Evolutionary conservation across 768 basidiomycete species (phyloP).

Genomic region (Naganishia vaughanmartiniae): DNA sequence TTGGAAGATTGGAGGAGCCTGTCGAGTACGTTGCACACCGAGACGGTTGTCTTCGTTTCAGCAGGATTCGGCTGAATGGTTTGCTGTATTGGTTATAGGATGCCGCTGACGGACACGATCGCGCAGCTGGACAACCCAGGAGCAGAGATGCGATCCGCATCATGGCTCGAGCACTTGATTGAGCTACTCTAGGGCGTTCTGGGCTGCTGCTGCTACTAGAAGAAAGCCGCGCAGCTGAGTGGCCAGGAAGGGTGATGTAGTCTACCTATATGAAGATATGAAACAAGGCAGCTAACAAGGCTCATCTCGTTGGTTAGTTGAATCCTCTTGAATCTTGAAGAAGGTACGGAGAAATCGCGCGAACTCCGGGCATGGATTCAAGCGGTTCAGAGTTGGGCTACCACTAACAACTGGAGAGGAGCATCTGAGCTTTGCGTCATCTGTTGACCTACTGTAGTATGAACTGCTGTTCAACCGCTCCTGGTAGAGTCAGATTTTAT

Average conservation of each 20-base stretch:
- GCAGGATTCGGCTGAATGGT: slow-evolving; percentile 11
- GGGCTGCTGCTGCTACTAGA: too few relatives aligned
- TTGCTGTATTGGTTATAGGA: background rate
- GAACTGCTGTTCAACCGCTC: background rate
- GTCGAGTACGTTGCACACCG: background rate
- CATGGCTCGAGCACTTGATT: background rate
- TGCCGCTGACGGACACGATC: slow-evolving; percentile 14
- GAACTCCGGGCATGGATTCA: background rate
- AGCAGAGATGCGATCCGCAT: background rate
- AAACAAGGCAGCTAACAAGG: background rate
- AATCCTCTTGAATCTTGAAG: background rate
- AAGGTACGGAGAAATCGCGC: background rate
- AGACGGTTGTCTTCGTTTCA: slow-evolving; percentile 4
- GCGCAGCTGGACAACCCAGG: background rate
- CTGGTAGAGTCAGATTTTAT: background rate
- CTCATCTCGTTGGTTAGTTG: background rate
- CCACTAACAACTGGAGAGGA: too few relatives aligned
- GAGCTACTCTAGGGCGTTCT: background rate
- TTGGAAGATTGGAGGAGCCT: background rate
- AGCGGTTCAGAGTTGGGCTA: background rate
- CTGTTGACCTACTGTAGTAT: background rate
- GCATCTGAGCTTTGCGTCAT: background rate
- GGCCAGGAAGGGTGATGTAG: background rate
- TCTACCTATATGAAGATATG: background rate
- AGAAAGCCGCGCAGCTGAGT: background rate